These are phyloP conservation scores for Lasiosphaeris hirsuta DNA, from an alignment of 495 filamentous ascomycete genomes.

Conservation along the genomic window DNA sequence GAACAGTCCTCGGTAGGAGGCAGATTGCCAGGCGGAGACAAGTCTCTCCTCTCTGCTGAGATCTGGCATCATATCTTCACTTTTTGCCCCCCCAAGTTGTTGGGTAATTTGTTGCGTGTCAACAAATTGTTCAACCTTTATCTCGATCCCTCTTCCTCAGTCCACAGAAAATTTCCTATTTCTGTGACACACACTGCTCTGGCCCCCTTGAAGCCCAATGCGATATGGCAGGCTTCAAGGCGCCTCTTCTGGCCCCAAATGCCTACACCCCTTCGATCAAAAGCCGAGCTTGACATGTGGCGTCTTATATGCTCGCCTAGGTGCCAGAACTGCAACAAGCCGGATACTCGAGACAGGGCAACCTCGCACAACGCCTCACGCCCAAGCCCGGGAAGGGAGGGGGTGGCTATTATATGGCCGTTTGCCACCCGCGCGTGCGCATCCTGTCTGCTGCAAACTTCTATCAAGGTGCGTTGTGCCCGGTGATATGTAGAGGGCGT, in stretches of 20 bases:
- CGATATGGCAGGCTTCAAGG: conserved; percentile 59
- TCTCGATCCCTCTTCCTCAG: conserved; percentile 44
- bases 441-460: conserved; percentile 53
- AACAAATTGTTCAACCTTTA: conserved; percentile 52
- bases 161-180: conserved; percentile 22
- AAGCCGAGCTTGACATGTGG: conserved; percentile 62
- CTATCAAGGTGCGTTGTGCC: conserved; percentile 54
- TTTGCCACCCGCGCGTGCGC: conserved; percentile 63
- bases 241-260: conserved; percentile 51
- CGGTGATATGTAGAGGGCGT: neutral
- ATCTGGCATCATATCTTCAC: conserved; percentile 57
- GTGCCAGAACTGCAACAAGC: conserved; percentile 56
- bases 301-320: conserved; percentile 47
- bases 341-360: conserved; percentile 12
- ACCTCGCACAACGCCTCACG: conserved; percentile 40
- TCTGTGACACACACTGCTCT: conserved; percentile 21
- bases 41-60: conserved; percentile 46
- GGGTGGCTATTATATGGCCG: conserved; percentile 58
- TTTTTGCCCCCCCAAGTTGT: conserved; percentile 47
- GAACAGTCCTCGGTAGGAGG: conserved; percentile 10
- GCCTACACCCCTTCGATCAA: conserved; percentile 53
- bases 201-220: conserved; percentile 42
- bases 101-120: conserved; percentile 49
- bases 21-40: conserved; percentile 21
- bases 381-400: conserved; percentile 49